These are phyloP conservation scores for Zygnema circumcarinatum DNA, from an alignment of 139 green algal species.

Conservation along the genomic window DNA sequence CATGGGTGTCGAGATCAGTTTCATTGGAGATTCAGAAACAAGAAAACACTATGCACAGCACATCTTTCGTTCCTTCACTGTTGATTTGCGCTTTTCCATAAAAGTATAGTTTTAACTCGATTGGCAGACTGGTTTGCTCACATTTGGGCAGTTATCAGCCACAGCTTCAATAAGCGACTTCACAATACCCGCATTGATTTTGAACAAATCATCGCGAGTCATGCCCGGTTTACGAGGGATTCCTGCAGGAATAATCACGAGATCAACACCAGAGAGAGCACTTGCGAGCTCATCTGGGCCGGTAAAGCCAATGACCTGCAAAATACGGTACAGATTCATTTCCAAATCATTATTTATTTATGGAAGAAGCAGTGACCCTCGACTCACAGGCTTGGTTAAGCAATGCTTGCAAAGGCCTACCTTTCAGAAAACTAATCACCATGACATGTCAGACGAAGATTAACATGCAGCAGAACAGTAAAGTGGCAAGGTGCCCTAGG, in stretches of 20 bases:
- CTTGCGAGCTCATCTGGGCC: slow-evolving; percentile 81
- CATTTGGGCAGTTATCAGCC: slow-evolving; percentile 1
- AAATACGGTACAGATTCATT: slow-evolving; percentile 21
- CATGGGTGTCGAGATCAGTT: too few relatives aligned
- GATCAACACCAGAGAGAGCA: slow-evolving; percentile 80
- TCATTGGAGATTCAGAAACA: too few relatives aligned
- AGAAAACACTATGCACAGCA: too few relatives aligned
- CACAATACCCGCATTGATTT: slow-evolving; percentile 98
- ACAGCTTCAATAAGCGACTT: slow-evolving; percentile 72
- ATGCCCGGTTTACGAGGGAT: slow-evolving; percentile 96
- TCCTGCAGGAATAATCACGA: slow-evolving; percentile 94
- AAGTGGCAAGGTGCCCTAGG: background rate
- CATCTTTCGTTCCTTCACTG: too few relatives aligned
- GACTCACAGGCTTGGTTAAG: too few relatives aligned
- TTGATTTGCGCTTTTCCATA: too few relatives aligned
- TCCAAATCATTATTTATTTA: too few relatives aligned
- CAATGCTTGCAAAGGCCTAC: too few relatives aligned
- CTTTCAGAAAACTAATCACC: too few relatives aligned
- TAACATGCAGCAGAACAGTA: background rate
- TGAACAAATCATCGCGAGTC: slow-evolving; percentile 98
- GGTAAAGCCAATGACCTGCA: slow-evolving; percentile 75
- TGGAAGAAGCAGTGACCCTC: too few relatives aligned
- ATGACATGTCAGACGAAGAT: too few relatives aligned
- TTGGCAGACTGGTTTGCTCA: background rate
- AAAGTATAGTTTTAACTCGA: too few relatives aligned